Evolutionary conservation across 2,329 filamentous ascomycete species (phyloP).

Genomic region (Fusarium multiceps): DNA sequence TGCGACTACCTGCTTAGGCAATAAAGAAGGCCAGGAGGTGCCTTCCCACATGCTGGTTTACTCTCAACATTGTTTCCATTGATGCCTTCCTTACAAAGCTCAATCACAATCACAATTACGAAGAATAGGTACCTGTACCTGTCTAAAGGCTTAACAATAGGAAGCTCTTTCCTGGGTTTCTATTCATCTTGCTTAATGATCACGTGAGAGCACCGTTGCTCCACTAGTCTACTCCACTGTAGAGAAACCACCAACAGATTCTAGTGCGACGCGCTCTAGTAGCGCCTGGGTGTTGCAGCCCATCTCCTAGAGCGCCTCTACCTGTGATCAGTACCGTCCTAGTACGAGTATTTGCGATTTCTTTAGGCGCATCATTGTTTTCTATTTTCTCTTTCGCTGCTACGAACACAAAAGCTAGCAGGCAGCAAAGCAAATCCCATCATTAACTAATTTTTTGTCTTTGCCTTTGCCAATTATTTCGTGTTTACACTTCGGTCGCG

Average conservation of each 20-base stretch:
- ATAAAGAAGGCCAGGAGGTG: not conserved
- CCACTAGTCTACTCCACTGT: conserved; percentile 1
- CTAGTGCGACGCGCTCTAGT: conserved; percentile 7
- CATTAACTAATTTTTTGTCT: not conserved
- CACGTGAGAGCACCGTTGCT: conserved; percentile 2
- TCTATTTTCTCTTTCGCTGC: not conserved
- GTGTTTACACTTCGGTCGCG: not conserved
- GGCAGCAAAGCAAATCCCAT: not conserved
- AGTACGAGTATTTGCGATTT: not conserved
- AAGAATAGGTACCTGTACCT: not conserved
- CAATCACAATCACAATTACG: not conserved
- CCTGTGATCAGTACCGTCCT: not conserved
- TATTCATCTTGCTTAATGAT: not conserved
- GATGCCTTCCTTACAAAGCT: not conserved
- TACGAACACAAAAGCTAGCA: not conserved
- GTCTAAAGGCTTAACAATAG: not conserved
- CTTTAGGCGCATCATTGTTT: not conserved
- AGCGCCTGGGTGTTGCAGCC: not conserved
- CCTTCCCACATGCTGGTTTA: not conserved
- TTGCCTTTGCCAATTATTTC: not conserved
- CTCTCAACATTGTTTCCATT: not conserved
- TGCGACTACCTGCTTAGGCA: not conserved
- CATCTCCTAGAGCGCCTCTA: not conserved
- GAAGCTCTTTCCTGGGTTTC: not conserved
- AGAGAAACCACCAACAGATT: conserved; percentile 6